Conservation (phyloP, 78 protist species). For the Dictyostelium brefeldianum region DNA sequence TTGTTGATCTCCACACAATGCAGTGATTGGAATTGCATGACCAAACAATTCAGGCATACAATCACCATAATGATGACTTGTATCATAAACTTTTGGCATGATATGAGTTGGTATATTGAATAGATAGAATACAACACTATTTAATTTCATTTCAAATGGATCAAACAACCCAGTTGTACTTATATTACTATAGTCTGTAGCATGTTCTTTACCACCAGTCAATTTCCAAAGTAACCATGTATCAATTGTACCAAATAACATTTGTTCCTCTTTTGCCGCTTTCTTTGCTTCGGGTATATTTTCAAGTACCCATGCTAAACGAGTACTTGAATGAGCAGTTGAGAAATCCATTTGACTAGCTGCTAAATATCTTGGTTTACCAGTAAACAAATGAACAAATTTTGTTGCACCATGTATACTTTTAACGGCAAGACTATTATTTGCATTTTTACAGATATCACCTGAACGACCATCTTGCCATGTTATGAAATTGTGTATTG, state of each 20-base stretch:
- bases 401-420: constrained; percentile 77
- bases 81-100: constrained; percentile 74
- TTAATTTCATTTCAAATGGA: constrained; percentile 72
- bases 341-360: constrained; percentile 57
- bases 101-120: constrained; percentile 52
- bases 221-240: constrained; percentile 82
- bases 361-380: constrained; percentile 51
- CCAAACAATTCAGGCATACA: constrained; percentile 44
- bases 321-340: constrained; percentile 51
- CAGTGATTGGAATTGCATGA: constrained; percentile 47
- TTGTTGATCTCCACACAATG: constrained; percentile 78
- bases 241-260: constrained; percentile 81
- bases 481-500: constrained; percentile 71
- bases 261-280: constrained; percentile 50
- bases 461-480: constrained; percentile 76
- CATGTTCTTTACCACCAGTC: constrained; percentile 62
- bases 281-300: constrained; percentile 50
- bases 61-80: constrained; percentile 57
- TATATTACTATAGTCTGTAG: constrained; percentile 76
- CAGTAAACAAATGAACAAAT: constrained; percentile 67
- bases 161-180: constrained; percentile 78
- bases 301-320: constrained; percentile 75
- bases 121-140: constrained; percentile 56
- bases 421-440: constrained; percentile 37
- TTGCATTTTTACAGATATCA: constrained; percentile 41